Percentiles rank a stretch among this genome's conserved stretches.
These are phyloP conservation scores for Castanea sativa DNA, from an alignment of 306 rosid genomes.

Conservation along the genomic window DNA sequence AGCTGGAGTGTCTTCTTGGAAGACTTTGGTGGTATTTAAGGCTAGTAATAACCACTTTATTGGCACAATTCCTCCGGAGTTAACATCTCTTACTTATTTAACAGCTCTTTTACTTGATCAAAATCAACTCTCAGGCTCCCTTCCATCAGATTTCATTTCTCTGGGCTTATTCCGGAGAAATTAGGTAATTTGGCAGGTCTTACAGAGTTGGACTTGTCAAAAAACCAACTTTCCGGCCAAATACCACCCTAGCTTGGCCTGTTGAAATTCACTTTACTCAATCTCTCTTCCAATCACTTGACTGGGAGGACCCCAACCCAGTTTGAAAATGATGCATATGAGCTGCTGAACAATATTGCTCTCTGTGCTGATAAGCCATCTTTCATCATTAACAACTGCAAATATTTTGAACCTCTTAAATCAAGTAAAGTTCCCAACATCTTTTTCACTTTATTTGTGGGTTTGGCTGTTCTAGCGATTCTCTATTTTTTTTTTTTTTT, in stretches of 20 bases:
- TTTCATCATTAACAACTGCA: too few relatives aligned
- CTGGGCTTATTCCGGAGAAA: constrained; percentile 49
- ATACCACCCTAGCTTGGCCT: constrained; percentile 20
- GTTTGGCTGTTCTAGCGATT: too few relatives aligned
- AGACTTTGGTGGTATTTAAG: neutral
- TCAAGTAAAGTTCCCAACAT: too few relatives aligned
- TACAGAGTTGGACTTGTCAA: constrained; percentile 53
- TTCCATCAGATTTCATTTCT: constrained; percentile 39
- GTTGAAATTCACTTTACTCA: too few relatives aligned
- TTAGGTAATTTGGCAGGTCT: constrained; percentile 44
- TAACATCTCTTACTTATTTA: constrained; percentile 45
- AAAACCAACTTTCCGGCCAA: constrained; percentile 60
- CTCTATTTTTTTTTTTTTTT: too few relatives aligned
- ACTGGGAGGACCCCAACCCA: too few relatives aligned
- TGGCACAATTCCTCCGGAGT: constrained; percentile 41
- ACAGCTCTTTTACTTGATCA: constrained; percentile 43
- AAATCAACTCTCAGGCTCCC: constrained; percentile 48
- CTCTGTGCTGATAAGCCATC: neutral
- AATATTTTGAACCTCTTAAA: too few relatives aligned
- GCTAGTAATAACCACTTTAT: neutral
- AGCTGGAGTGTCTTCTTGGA: neutral
- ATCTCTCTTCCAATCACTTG: too few relatives aligned
- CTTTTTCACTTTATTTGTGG: too few relatives aligned
- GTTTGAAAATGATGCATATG: too few relatives aligned
- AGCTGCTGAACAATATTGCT: too few relatives aligned